Evolutionary conservation across 2,329 filamentous ascomycete species (phyloP), one percentile per base, ranked within the genome.

Genomic region (Lachnellula occidentalis): DNA sequence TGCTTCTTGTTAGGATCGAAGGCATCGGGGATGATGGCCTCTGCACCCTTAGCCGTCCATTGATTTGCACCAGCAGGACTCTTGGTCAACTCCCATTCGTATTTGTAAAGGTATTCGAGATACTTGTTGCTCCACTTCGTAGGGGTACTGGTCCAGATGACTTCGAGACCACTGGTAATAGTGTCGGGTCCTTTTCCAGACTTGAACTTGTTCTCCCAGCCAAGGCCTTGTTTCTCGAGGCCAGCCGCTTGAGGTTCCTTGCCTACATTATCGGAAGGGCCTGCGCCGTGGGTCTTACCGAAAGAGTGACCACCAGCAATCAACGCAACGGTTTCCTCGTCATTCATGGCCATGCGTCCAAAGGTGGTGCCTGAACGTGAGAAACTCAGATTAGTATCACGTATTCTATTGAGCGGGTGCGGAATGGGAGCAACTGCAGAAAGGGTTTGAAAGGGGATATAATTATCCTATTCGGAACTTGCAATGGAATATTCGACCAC

Each of bases 121-220:
- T 80, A 92, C 39, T 51, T 49, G 34, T 87, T 86, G 77, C 79
- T 87, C 86, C 86, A 92, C 75, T 88, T 82, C 61, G 80, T 84
- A 1, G 88, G 88, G 17, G 84, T 88, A 69, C 78, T 83, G 64
- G 87, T 90, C 88, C 88, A 92, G 69, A 78, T 88, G 45, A 92
- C 88, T 72, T 92, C 88, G 2, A 92, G 77, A 50, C 88, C 88
- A 62, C 80, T 85, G 60, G 87, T 91, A 73, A 88, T 89, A 70
- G 86, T 78, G 67, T 91, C 76, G 24, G 80, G 74, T n/a, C 85
- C 88, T 65, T 85, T 87, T 63, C 88, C 88, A 9, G 78, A 74
- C 57, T 76, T 76, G 71, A 82, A 75, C 51, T 73, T 78, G 77
- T 83, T 91, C 60, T 70, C 69, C 88, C 88, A 92, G 62, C 88